Evolutionary conservation across 495 filamentous ascomycete genomes (phyloP), one percentile per base, ranked within the genome.

Genomic region (Lepidopterella palustris): DNA sequence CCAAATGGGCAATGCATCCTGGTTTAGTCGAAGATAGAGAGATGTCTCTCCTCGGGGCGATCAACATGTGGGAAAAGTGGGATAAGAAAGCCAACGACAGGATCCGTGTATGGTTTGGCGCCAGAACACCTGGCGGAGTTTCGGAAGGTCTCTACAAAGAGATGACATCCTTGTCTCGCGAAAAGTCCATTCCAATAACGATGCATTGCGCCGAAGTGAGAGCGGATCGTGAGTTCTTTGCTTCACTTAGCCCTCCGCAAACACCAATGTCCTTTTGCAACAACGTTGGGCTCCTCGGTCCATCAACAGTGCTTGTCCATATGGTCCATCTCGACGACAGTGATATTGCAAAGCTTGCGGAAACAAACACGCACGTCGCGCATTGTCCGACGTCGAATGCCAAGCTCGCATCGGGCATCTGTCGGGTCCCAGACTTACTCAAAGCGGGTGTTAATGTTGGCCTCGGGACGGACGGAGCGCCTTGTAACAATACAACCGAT

Each of bases 301-400:
- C 56, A 2, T 18, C 20, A 20, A 59, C 60, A 13, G 56, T 59
- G 1, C 50, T 63, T 1, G 60, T 59, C 13, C 60, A 63, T 28
- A 63, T 63, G 60, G 57, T 59, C 15, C 60, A 63, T 23, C 56
- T 63, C 13, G 57, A 63, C 20, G 47, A 50, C 6, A 8, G 6
- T 2, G 78, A 79, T 54, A 76, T 79, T 51, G 39, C 65, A 4
- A 57, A 61, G 3, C 69, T 80, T 0, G 67, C 74, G 3, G 57
- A 64, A 0, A 77, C 78, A 0, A 71, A 71, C 1, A 75, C 77
- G 0, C 71, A 77, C 48, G 75, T 80, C 21, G 77, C 77, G 5
- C 78, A 80, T 56, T 77, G 74, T 54, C 78, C 78, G 0, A 77
- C 77, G 0, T 79, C 76, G 1, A 81, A 81, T 48, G 73, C 76